A percentile compares a stretch with the other conserved stretches of the same genome.
phyloP scores from a whole-genome alignment of 1,139 yeast genomes.

The Nakaseomyces sp. region DNA sequence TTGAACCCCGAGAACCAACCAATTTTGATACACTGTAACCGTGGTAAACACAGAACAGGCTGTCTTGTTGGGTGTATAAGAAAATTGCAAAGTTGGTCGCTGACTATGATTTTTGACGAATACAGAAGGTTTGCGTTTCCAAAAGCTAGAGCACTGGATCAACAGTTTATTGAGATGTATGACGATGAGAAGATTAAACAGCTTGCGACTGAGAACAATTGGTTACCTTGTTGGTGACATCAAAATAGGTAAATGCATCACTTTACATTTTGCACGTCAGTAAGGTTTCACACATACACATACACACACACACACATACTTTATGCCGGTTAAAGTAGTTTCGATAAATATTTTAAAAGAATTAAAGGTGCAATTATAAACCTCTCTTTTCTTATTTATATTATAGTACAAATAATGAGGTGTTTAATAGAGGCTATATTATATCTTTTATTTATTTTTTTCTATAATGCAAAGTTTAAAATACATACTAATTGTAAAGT shows the following conservation, averaged over 20 bases:
- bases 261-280: too few relatives aligned
- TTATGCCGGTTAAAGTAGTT: slow-evolving; percentile 5
- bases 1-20: slow-evolving; percentile 85
- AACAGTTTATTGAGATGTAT: slow-evolving; percentile 86
- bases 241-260: too few relatives aligned
- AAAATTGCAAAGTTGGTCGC: slow-evolving; percentile 82
- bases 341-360: not conserved
- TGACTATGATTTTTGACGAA: slow-evolving; percentile 89
- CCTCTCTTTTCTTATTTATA: not conserved
- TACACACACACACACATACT: too few relatives aligned
- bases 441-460: too few relatives aligned
- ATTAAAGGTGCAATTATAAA: too few relatives aligned
- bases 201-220: slow-evolving; percentile 42
- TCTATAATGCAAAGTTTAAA: too few relatives aligned
- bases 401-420: too few relatives aligned
- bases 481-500: not conserved
- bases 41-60: slow-evolving; percentile 96
- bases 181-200: slow-evolving; percentile 52
- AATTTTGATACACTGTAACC: slow-evolving; percentile 81
- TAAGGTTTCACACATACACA: too few relatives aligned
- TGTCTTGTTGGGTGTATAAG: slow-evolving; percentile 89
- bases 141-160: slow-evolving; percentile 89
- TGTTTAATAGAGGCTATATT: too few relatives aligned
- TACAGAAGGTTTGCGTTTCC: slow-evolving; percentile 92
- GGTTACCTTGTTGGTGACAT: slow-evolving; percentile 65